Evolutionary conservation across 768 basidiomycete genomes (phyloP).

Genomic region (Dentipellis fragilis): DNA sequence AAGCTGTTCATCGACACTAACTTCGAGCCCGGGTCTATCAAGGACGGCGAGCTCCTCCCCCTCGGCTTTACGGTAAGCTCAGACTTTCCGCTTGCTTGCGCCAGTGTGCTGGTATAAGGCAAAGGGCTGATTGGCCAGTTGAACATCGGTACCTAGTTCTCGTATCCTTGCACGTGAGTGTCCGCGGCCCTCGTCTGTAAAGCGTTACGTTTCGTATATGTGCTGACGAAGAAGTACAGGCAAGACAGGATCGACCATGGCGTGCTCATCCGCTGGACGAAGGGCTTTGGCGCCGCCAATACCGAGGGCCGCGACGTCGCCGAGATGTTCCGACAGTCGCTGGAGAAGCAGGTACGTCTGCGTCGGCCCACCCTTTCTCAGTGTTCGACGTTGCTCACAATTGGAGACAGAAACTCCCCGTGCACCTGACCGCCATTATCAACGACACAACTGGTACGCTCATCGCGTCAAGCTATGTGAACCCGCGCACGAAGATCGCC

Average conservation of each 20-base stretch:
- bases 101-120: background rate
- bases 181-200: background rate
- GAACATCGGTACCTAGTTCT: conserved; percentile 47
- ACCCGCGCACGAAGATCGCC: conserved; percentile 83
- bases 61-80: conserved; percentile 85
- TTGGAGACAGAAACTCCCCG: conserved; percentile 60
- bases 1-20: conserved; percentile 81
- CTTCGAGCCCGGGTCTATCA: conserved; percentile 38
- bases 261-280: conserved; percentile 96
- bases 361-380: background rate
- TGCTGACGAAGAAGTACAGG: conserved; percentile 27
- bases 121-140: conserved; percentile 10
- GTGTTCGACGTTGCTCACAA: background rate
- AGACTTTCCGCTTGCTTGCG: background rate
- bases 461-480: conserved; percentile 94
- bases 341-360: conserved; percentile 60
- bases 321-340: conserved; percentile 80
- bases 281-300: conserved; percentile 88
- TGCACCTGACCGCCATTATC: conserved; percentile 78
- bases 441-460: conserved; percentile 98
- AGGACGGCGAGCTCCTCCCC: conserved; percentile 53
- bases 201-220: background rate
- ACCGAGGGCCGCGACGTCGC: conserved; percentile 92
- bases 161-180: conserved; percentile 86
- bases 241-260: conserved; percentile 93